A percentile compares a stretch with the other conserved stretches of the same genome.
These are phyloP conservation scores for Hibiscus syriacus DNA, from an alignment of 345 rosid species.

Conservation along the genomic window DNA sequence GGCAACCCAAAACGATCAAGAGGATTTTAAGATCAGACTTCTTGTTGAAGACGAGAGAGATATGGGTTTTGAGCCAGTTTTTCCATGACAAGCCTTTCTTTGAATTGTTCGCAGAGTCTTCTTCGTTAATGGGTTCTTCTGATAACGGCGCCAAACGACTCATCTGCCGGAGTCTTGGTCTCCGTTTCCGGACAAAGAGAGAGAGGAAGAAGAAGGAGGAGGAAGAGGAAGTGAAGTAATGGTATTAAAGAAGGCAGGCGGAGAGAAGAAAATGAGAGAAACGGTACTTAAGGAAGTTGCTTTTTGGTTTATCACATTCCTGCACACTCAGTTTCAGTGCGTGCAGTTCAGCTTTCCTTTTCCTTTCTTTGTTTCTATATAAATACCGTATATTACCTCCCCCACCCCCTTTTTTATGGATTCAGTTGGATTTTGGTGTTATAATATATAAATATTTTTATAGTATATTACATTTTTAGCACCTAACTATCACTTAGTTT, in stretches of 20 bases:
- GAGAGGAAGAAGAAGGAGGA: not conserved
- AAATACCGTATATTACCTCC: too few species aligned
- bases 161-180: constrained; percentile 15
- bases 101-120: constrained; percentile 19
- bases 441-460: too few species aligned
- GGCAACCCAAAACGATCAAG: constrained; percentile 63
- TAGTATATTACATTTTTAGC: too few species aligned
- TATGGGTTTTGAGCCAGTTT: constrained; percentile 52
- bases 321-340: constrained; percentile 26
- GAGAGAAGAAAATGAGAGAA: constrained; percentile 2
- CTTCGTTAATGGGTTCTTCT: constrained; percentile 56
- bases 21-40: constrained; percentile 50
- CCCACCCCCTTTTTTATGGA: too few species aligned
- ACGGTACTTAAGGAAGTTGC: constrained; percentile 13
- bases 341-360: constrained; percentile 21
- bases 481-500: too few species aligned
- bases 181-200: not conserved
- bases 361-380: not conserved
- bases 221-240: not conserved
- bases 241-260: not conserved
- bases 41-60: constrained; percentile 37
- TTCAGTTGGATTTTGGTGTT: too few species aligned
- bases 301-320: constrained; percentile 8
- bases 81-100: constrained; percentile 44
- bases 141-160: constrained; percentile 60